These are phyloP conservation scores for Sphagnum contortum DNA, from an alignment of 225 moss, liverwort and hornwort genomes.

Conservation along the genomic window DNA sequence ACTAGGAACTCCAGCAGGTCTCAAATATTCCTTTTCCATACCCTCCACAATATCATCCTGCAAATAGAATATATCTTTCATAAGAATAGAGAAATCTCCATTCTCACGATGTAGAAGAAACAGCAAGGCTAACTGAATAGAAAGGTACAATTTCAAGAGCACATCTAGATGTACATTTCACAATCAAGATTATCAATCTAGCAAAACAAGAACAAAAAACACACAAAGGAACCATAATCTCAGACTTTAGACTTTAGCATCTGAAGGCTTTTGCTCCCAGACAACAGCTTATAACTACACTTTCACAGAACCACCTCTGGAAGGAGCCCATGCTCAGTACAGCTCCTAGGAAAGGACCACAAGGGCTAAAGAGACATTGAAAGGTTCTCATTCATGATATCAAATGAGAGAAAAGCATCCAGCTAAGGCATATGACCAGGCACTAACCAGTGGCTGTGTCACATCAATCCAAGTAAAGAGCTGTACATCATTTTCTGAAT, in stretches of 20 bases:
- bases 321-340: no score
- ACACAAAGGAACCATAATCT: background rate
- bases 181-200: no score
- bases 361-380: background rate
- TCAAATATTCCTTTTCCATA: constrained; percentile 47
- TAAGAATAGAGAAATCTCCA: no score
- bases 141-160: no score
- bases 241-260: no score
- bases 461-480: constrained; percentile 71
- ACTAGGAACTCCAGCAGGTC: constrained; percentile 8
- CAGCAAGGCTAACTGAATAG: no score
- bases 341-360: background rate
- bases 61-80: no score
- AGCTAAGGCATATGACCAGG: background rate
- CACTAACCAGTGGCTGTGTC: constrained; percentile 43
- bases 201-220: background rate
- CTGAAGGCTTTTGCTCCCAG: no score
- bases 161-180: no score
- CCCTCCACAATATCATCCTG: constrained; percentile 52
- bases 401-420: background rate
- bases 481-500: constrained; percentile 45
- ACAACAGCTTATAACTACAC: no score
- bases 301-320: background rate
- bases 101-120: no score
- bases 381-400: background rate